phyloP scores from a whole-genome alignment of 2,329 filamentous ascomycete genomes.

The Aspergillus quadricinctus region DNA sequence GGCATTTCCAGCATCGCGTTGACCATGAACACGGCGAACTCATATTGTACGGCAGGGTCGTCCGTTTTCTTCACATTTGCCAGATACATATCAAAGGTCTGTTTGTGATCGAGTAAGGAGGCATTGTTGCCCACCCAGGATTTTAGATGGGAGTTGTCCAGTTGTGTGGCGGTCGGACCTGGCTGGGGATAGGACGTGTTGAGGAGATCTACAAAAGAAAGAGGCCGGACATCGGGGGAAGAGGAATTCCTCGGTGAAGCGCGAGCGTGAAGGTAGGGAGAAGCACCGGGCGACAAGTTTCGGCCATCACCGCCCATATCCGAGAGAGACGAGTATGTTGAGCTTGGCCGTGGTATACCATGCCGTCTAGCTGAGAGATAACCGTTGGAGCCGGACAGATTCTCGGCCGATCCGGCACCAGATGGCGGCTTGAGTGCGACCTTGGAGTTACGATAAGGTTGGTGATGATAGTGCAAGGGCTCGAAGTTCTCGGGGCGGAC shows the following conservation, averaged over 20 bases:
- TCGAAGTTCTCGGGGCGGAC: conserved; percentile 37
- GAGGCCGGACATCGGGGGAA: conserved; percentile 55
- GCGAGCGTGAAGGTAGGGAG: conserved; percentile 44
- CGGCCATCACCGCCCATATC: conserved; percentile 64
- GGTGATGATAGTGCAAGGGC: conserved; percentile 51
- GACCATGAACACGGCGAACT: conserved; percentile 92
- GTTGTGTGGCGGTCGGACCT: conserved; percentile 55
- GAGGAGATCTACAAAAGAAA: conserved; percentile 59
- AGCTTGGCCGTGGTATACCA: conserved; percentile 63
- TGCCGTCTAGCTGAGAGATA: conserved; percentile 54
- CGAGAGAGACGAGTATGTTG: conserved; percentile 69
- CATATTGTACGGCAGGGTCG: conserved; percentile 85
- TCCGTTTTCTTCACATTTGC: conserved; percentile 97
- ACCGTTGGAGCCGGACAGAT: conserved; percentile 51
- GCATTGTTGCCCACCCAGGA: conserved; percentile 81
- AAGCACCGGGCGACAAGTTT: conserved; percentile 50
- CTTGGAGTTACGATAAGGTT: conserved; percentile 38
- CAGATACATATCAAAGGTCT: conserved; percentile 96
- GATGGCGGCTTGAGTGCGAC: conserved; percentile 23
- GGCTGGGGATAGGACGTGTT: conserved; percentile 77
- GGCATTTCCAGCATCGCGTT: conserved; percentile 79
- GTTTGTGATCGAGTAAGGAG: conserved; percentile 81
- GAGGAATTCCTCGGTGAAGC: conserved; percentile 48
- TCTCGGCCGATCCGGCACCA: conserved; percentile 42
- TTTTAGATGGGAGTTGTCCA: conserved; percentile 79